Evolutionary conservation across 257 asterid genomes (phyloP).

Genomic region (Salvia rosmarinus): DNA sequence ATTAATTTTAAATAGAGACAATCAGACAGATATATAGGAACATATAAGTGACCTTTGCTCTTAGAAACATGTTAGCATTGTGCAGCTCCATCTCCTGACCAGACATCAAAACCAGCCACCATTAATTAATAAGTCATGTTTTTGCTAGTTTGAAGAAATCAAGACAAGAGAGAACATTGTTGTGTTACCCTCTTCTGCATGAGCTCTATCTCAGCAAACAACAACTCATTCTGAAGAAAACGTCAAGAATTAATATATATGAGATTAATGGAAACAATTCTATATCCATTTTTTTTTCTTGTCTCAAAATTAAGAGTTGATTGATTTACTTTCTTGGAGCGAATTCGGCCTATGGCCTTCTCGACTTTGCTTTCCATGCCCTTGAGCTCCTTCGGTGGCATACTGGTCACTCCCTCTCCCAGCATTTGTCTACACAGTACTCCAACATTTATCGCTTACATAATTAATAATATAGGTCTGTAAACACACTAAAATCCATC

Average conservation of each 20-base stretch:
- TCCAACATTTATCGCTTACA: neutral
- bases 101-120: neutral
- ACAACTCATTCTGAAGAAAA: conserved; percentile 65
- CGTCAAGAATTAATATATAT: too few species aligned
- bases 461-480: neutral
- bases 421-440: conserved; percentile 54
- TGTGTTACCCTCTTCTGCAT: conserved; percentile 80
- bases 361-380: conserved; percentile 62
- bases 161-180: too few species aligned
- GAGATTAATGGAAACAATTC: neutral
- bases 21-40: neutral
- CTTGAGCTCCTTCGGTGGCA: conserved; percentile 60
- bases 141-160: neutral
- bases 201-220: conserved; percentile 86
- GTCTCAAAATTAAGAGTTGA: neutral
- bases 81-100: conserved; percentile 84
- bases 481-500: neutral
- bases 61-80: conserved; percentile 82
- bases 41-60: conserved; percentile 63
- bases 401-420: conserved; percentile 66
- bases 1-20: neutral
- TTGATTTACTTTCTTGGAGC: conserved; percentile 66
- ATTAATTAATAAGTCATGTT: neutral
- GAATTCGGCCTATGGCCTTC: conserved; percentile 74
- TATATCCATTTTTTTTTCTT: neutral